These are phyloP conservation scores for Hibiscus trionum DNA, from an alignment of 345 rosid genomes.

Conservation along the genomic window DNA sequence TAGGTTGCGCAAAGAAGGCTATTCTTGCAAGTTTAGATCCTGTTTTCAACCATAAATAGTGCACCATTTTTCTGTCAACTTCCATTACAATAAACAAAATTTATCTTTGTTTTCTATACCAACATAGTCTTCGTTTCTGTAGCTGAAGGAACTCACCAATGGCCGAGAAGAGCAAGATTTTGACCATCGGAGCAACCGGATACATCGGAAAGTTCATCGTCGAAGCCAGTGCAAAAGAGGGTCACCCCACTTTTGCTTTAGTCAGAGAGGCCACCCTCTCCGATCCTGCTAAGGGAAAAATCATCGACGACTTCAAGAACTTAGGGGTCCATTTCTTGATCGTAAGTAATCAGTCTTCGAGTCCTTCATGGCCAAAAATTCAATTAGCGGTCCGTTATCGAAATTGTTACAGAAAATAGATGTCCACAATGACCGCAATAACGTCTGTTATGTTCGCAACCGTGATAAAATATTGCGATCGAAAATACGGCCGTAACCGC, in stretches of 20 bases:
- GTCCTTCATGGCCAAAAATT: background rate
- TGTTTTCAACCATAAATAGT: slow-evolving; percentile 3
- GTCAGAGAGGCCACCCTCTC: slow-evolving; percentile 47
- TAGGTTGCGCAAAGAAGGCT: too few relatives aligned
- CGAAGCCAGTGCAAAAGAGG: slow-evolving; percentile 49
- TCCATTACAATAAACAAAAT: background rate
- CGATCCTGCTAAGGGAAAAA: slow-evolving; percentile 47
- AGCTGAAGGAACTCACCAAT: slow-evolving; percentile 12
- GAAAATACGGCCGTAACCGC: too few relatives aligned
- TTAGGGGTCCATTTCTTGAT: slow-evolving; percentile 47
- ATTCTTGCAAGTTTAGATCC: too few relatives aligned
- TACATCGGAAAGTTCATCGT: slow-evolving; percentile 63
- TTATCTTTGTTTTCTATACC: background rate
- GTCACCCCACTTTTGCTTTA: slow-evolving; percentile 56
- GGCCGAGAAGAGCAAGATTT: slow-evolving; percentile 60
- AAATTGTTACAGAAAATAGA: too few relatives aligned
- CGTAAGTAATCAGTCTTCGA: slow-evolving; percentile 24
- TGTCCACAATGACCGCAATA: too few relatives aligned
- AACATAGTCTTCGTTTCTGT: background rate
- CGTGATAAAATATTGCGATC: too few relatives aligned
- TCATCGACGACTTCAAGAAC: slow-evolving; percentile 41
- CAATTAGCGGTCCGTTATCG: too few relatives aligned
- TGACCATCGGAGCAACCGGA: slow-evolving; percentile 71
- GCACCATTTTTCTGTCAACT: background rate
- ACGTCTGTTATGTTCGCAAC: too few relatives aligned